These are phyloP conservation scores for Silene uniflora DNA, from an alignment of 148 eudicot genomes.

Conservation along the genomic window DNA sequence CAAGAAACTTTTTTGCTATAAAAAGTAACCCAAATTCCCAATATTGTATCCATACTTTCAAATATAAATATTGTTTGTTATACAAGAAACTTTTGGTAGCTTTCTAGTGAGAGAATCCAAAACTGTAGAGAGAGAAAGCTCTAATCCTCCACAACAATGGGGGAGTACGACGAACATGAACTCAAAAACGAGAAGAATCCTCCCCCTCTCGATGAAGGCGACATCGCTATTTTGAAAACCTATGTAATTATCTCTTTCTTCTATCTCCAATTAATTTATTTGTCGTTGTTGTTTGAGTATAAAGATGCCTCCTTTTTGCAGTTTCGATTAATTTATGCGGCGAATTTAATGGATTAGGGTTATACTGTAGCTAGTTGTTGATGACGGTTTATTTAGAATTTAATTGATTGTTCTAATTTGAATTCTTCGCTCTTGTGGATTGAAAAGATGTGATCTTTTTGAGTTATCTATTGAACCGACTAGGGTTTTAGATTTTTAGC, in stretches of 20 bases:
- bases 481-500: neutral
- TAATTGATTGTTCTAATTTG: neutral
- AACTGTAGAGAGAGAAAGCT: constrained; percentile 10
- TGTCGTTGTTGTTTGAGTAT: neutral
- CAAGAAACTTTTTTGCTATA: neutral
- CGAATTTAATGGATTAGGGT: neutral
- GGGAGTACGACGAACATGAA: constrained; percentile 53
- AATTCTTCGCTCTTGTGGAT: too few species aligned
- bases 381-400: neutral
- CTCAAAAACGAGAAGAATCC: constrained; percentile 91
- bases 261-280: neutral
- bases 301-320: neutral
- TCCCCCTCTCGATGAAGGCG: constrained; percentile 88
- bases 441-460: neutral
- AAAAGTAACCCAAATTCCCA: neutral
- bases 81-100: neutral
- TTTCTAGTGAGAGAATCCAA: neutral
- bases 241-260: constrained; percentile 30
- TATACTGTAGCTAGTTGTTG: neutral
- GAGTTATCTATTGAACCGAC: neutral
- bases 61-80: neutral
- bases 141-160: neutral
- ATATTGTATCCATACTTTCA: too few species aligned
- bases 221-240: constrained; percentile 89
- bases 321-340: neutral